These are phyloP conservation scores for Hymenochaete sp. DNA, from an alignment of 1,284 basidiomycete genomes.

Conservation along the genomic window DNA sequence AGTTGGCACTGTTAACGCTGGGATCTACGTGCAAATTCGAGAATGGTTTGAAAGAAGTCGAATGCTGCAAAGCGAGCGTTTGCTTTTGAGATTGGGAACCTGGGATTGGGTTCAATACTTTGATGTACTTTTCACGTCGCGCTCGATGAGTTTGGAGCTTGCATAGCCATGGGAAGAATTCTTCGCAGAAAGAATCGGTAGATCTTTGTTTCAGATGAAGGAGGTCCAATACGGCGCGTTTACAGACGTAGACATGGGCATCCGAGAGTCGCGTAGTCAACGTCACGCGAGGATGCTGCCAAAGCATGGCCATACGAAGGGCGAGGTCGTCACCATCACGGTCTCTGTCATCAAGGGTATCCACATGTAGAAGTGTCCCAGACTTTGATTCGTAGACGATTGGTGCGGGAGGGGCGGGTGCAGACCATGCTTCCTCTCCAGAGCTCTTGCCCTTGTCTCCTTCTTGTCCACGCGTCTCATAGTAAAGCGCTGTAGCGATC, in stretches of 20 bases:
- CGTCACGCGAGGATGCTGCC: slow-evolving; percentile 64
- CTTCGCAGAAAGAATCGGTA: slow-evolving; percentile 75
- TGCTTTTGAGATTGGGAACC: slow-evolving; percentile 27
- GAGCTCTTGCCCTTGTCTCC: slow-evolving; percentile 38
- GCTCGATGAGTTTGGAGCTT: slow-evolving; percentile 69
- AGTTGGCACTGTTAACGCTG: slow-evolving; percentile 26
- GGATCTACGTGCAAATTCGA: slow-evolving; percentile 18
- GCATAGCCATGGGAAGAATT: slow-evolving; percentile 85
- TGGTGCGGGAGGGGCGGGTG: slow-evolving; percentile 33
- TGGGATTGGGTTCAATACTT: slow-evolving; percentile 38
- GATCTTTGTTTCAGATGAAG: slow-evolving; percentile 54
- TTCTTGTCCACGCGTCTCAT: slow-evolving; percentile 45
- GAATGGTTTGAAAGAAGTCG: slow-evolving; percentile 37
- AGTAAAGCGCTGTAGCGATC: slow-evolving; percentile 75
- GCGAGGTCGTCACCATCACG: slow-evolving; percentile 62
- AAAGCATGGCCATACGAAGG: slow-evolving; percentile 64
- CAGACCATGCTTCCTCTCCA: slow-evolving; percentile 53
- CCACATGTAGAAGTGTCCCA: slow-evolving; percentile 62
- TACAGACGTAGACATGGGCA: slow-evolving; percentile 86
- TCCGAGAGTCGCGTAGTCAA: slow-evolving; percentile 71
- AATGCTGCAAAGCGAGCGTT: slow-evolving; percentile 48
- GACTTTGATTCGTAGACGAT: slow-evolving; percentile 60
- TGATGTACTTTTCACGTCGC: slow-evolving; percentile 49
- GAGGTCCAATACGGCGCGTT: slow-evolving; percentile 63
- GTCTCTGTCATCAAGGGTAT: slow-evolving; percentile 60